Evolutionary conservation across 441 rosid genomes (phyloP).

Genomic region (Hura crepitans): DNA sequence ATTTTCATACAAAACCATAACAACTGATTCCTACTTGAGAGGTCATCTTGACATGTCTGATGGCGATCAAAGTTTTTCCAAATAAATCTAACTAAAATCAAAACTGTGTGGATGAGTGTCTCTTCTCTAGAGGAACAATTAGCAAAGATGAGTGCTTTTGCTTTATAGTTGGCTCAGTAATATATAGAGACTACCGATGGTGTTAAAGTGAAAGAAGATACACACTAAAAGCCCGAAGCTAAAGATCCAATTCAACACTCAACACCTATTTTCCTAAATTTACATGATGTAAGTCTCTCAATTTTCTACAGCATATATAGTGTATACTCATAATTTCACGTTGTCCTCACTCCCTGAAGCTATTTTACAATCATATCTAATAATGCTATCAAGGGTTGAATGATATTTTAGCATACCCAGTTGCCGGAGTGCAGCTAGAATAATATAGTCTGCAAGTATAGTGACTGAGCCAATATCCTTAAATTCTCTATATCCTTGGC

Average conservation of each 20-base stretch:
- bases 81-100: too few relatives aligned
- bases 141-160: too few relatives aligned
- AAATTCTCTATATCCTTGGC: conserved; percentile 65
- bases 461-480: conserved; percentile 56
- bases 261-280: conserved; percentile 63
- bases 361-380: conserved; percentile 44
- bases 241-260: conserved; percentile 71
- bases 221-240: conserved; percentile 73
- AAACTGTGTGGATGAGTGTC: too few relatives aligned
- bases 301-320: conserved; percentile 79
- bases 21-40: too few relatives aligned
- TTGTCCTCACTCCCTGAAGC: conserved; percentile 76
- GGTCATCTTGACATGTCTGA: too few relatives aligned
- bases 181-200: conserved; percentile 63
- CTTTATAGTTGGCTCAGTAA: conserved; percentile 36
- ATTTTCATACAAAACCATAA: too few relatives aligned
- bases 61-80: too few relatives aligned
- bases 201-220: conserved; percentile 47
- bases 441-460: conserved; percentile 74
- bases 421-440: conserved; percentile 67
- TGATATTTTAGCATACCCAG: conserved; percentile 68
- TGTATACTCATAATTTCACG: conserved; percentile 71
- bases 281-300: conserved; percentile 47
- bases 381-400: conserved; percentile 42
- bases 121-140: too few relatives aligned